Percentiles rank a stretch among this genome's conserved stretches.
Evolutionary conservation across 768 basidiomycete genomes (phyloP).

Genomic region (Xerocomellus intermedius): DNA sequence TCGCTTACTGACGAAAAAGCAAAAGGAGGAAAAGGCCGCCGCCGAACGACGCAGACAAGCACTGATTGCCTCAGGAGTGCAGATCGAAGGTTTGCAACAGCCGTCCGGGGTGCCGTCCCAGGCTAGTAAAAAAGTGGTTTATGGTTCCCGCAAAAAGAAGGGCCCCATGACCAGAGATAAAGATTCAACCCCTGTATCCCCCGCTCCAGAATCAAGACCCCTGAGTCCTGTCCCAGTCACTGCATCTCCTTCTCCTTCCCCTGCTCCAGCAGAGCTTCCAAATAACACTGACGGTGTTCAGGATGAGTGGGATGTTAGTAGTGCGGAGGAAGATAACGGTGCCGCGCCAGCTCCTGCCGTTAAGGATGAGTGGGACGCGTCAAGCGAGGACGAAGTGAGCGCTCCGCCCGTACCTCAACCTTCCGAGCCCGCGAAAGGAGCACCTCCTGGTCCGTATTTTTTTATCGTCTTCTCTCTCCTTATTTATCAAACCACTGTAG

Average conservation of each 20-base stretch:
- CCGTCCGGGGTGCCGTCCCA: conserved; percentile 37
- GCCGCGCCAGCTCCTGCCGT: conserved; percentile 34
- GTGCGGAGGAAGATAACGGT: conserved; percentile 39
- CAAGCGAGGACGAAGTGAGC: conserved; percentile 52
- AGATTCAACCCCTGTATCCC: conserved; percentile 38
- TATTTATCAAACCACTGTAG: neutral
- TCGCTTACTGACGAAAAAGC: conserved; percentile 92
- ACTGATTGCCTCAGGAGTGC: conserved; percentile 82
- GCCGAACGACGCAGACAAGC: conserved; percentile 91
- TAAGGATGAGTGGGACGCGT: conserved; percentile 70
- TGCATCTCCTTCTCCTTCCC: conserved; percentile 24
- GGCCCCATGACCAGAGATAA: conserved; percentile 47
- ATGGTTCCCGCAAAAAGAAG: conserved; percentile 83
- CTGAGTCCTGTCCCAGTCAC: conserved; percentile 35
- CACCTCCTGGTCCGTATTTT: conserved; percentile 11
- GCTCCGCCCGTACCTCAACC: conserved; percentile 8
- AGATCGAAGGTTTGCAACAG: conserved; percentile 86
- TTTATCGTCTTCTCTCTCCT: neutral
- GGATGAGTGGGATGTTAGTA: conserved; percentile 55
- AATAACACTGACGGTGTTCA: conserved; percentile 34
- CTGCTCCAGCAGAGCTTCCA: conserved; percentile 30
- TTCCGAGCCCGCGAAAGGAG: conserved; percentile 1
- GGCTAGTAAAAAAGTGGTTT: conserved; percentile 69
- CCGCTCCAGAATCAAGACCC: conserved; percentile 54
- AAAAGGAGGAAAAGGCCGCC: conserved; percentile 88